phyloP scores from a whole-genome alignment of 2,329 filamentous ascomycete genomes.

The Pseudofabraea citricarpa region DNA sequence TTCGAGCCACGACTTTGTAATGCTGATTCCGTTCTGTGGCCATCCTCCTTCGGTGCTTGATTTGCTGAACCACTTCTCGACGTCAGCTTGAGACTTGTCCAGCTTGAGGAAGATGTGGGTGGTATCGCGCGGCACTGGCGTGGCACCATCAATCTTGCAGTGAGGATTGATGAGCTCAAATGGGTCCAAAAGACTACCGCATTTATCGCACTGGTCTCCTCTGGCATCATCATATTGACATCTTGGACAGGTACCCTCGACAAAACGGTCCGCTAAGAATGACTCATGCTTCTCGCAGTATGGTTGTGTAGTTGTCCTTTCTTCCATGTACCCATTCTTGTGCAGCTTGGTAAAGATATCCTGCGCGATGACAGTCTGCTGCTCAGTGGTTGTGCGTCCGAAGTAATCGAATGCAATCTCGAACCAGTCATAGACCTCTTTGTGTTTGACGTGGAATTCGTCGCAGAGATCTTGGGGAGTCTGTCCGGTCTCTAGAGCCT shows the following conservation, averaged over 20 bases:
- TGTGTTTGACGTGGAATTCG: slow-evolving; percentile 88
- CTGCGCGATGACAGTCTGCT: slow-evolving; percentile 91
- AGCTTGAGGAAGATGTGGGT: slow-evolving; percentile 89
- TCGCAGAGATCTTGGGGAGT: slow-evolving; percentile 81
- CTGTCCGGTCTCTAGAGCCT: slow-evolving; percentile 82
- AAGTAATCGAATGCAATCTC: slow-evolving; percentile 93
- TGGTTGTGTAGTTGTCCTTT: slow-evolving; percentile 82
- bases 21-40: slow-evolving; percentile 70
- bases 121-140: slow-evolving; percentile 73
- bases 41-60: slow-evolving; percentile 70
- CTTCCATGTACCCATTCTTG: slow-evolving; percentile 82
- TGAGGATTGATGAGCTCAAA: slow-evolving; percentile 72
- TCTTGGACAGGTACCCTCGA: slow-evolving; percentile 73
- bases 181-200: slow-evolving; percentile 56
- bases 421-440: slow-evolving; percentile 94
- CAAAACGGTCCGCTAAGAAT: slow-evolving; percentile 82
- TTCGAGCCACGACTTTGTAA: slow-evolving; percentile 76
- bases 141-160: slow-evolving; percentile 86
- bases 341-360: slow-evolving; percentile 84
- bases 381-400: slow-evolving; percentile 80
- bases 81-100: slow-evolving; percentile 73
- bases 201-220: slow-evolving; percentile 72
- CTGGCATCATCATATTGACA: slow-evolving; percentile 68
- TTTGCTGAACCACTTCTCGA: slow-evolving; percentile 73
- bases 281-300: slow-evolving; percentile 77